phyloP scores from a whole-genome alignment of 257 asterid species.

The Solanum gracilifrons region DNA sequence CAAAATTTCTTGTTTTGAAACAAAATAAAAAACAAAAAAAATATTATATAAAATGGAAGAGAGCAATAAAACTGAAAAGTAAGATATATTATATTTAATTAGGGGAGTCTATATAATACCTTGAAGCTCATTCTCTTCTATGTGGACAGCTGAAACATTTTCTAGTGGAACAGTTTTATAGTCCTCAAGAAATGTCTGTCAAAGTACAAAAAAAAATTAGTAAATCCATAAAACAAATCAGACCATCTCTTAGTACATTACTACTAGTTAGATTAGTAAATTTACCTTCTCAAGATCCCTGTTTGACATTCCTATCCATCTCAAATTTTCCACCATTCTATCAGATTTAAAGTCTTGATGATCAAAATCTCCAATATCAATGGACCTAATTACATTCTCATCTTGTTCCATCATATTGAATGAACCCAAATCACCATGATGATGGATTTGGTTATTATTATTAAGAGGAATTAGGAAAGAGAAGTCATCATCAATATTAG shows the following conservation, averaged over 20 bases:
- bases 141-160: constrained; percentile 14
- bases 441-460: constrained; percentile 13
- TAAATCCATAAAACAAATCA: neutral
- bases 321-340: constrained; percentile 48
- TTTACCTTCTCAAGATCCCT: constrained; percentile 31
- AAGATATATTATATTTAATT: neutral
- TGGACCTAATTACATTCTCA: constrained; percentile 13
- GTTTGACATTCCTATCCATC: constrained; percentile 42
- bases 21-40: neutral
- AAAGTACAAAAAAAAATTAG: neutral
- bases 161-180: constrained; percentile 25
- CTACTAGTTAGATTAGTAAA: neutral
- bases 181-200: constrained; percentile 26
- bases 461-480: constrained; percentile 33
- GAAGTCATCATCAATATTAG: constrained; percentile 38
- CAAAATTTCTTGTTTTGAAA: neutral
- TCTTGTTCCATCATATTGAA: constrained; percentile 24
- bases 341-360: constrained; percentile 26
- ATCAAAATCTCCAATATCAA: constrained; percentile 36
- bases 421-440: constrained; percentile 15
- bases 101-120: constrained; percentile 8
- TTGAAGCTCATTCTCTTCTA: constrained; percentile 14
- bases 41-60: neutral
- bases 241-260: no score
- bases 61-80: neutral